Base-by-base conservation (phyloP, 306 rosid genomes). In the Parietaria judaica region DNA sequence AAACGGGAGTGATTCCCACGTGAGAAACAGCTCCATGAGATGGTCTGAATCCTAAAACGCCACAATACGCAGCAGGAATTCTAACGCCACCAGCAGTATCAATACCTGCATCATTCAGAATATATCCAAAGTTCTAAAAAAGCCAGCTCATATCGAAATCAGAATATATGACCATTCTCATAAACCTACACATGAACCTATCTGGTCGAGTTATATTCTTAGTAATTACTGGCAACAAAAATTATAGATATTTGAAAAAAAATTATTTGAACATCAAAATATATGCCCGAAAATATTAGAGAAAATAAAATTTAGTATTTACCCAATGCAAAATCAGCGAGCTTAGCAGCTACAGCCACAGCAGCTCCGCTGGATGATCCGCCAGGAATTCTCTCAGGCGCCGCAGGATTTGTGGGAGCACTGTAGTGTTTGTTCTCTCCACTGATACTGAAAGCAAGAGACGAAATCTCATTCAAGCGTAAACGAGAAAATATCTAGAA, bases 321-420 rank as follows among this genome's bases (percentile, higher is more conserved):
- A 94, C 99, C 99, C 67, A 94, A 54, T 5, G 97, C 80, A 70
- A 94, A 94, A 77, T 86, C 95, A 57, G 76, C 95, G 39, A 94
- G 80, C 75, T 79, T 70, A 46, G 95, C 91, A 47, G 97, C 97
- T 70, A 94, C 97, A 57, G 95, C 94, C 17, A 88, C 97, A 7
- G 99, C 94, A 69, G 95, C 90, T 61, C 97, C 99, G 70, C 99
- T 73, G 38, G 91, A 94, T 60, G 95, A 76, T 61, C 97, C 99
- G 58, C 99, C 99, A 0, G 99, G 91, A 58, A 80, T 61, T 60
- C 85, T 87, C 46, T 81, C 64, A 70, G 83, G 85, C 6, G 61
- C 83, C 39, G 84, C 75, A 17, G 99, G 99, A 72, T 94, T 94
- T 56, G 84, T 84, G 3, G 97, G 99, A n/a, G 94, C 79, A 57